Evolutionary conservation across 2,329 filamentous ascomycete species (phyloP).

Genomic region (Alternaria longipes): DNA sequence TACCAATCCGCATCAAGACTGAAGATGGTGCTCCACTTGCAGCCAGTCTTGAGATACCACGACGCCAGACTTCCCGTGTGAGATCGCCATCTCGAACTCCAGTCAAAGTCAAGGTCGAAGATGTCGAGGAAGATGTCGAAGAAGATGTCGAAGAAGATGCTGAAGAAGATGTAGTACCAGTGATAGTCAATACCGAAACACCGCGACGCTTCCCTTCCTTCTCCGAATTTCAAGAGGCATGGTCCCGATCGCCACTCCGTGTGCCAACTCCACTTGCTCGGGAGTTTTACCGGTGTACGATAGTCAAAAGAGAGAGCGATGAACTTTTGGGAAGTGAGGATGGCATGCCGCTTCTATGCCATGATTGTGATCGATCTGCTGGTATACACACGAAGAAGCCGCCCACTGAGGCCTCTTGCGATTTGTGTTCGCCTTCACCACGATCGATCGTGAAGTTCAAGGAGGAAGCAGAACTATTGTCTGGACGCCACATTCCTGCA

Average conservation of each 20-base stretch:
- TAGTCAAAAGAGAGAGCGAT: not conserved
- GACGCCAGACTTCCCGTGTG: not conserved
- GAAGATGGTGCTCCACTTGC: not conserved
- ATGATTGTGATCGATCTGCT: not conserved
- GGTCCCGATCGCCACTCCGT: not conserved
- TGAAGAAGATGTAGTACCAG: not conserved
- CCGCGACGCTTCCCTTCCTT: not conserved
- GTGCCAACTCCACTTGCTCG: not conserved
- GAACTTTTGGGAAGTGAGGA: not conserved
- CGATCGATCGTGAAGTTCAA: not conserved
- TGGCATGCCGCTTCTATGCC: not conserved
- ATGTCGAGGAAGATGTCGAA: not conserved
- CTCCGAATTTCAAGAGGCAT: not conserved
- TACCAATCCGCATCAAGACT: not conserved
- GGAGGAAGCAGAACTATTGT: not conserved
- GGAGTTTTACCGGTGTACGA: conserved; percentile 2
- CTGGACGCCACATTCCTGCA: not conserved
- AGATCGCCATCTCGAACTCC: not conserved
- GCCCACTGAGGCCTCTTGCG: conserved; percentile 23
- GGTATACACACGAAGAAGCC: not conserved
- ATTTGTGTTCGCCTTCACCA: not conserved
- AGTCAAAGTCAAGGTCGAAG: not conserved
- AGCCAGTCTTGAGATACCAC: not conserved
- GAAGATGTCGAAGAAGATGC: not conserved
- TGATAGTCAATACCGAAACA: not conserved